Evolutionary conservation across 768 basidiomycete genomes (phyloP).

Genomic region (Paxillus rubicundulus): DNA sequence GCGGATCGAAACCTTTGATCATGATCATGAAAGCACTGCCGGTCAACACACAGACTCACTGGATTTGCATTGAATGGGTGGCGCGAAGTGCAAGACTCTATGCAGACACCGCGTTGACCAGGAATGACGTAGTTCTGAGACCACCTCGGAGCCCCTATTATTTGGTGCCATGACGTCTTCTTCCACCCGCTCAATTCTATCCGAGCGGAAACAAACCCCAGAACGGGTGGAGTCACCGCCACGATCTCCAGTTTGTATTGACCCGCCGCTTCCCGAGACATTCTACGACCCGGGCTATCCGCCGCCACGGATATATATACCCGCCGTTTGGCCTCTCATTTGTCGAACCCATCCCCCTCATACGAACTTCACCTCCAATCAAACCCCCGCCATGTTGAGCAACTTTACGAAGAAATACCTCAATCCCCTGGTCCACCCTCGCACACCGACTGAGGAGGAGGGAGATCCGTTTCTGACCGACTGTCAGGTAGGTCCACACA

Average conservation of each 20-base stretch:
- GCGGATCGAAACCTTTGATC: too few relatives aligned
- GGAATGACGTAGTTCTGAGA: too few relatives aligned
- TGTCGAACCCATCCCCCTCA: not conserved
- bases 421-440: not conserved
- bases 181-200: too few relatives aligned
- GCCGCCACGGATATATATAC: not conserved
- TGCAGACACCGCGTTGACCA: too few relatives aligned
- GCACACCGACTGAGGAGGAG: not conserved
- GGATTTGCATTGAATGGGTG: too few relatives aligned
- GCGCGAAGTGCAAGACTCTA: too few relatives aligned
- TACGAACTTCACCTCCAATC: not conserved
- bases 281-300: not conserved
- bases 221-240: too few relatives aligned
- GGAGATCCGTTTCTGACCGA: not conserved
- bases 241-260: not conserved
- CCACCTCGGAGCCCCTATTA: too few relatives aligned
- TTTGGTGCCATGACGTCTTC: not conserved
- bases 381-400: conserved; percentile 5
- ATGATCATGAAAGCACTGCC: too few relatives aligned
- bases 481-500: not conserved
- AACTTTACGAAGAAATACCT: conserved; percentile 11
- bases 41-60: too few relatives aligned
- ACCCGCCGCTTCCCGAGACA: not conserved
- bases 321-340: not conserved
- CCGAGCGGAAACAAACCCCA: too few relatives aligned